These are phyloP conservation scores for Sophora flavescens DNA, from an alignment of 306 rosid species.

Conservation along the genomic window DNA sequence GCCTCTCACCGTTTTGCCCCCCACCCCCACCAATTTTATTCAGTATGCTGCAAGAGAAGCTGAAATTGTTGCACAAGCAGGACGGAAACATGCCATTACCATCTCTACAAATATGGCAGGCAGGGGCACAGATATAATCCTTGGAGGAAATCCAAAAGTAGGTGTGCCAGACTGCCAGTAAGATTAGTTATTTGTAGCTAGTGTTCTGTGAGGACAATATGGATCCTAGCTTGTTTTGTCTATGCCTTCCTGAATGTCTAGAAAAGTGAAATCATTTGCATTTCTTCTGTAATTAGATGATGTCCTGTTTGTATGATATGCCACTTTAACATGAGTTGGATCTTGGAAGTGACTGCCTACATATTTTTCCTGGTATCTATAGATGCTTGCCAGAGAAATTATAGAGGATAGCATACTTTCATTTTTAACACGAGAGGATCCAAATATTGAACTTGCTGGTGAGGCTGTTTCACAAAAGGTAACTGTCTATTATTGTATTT, in stretches of 20 bases:
- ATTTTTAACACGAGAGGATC: constrained; percentile 72
- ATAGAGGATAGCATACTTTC: constrained; percentile 85
- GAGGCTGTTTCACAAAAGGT: constrained; percentile 79
- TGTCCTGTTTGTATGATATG: constrained; percentile 32
- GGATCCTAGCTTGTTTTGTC: constrained; percentile 18
- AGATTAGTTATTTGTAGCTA: constrained; percentile 39
- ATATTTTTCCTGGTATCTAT: constrained; percentile 36
- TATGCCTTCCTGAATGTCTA: constrained; percentile 12
- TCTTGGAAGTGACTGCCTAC: constrained; percentile 24
- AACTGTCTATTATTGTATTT: constrained; percentile 26
- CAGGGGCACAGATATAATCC: constrained; percentile 98
- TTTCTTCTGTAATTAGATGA: constrained; percentile 33
- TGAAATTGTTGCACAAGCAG: constrained; percentile 95
- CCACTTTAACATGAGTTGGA: constrained; percentile 46
- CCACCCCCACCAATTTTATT: constrained; percentile 15
- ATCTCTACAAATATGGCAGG: constrained; percentile 99
- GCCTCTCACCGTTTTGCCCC: constrained; percentile 21
- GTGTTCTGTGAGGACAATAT: constrained; percentile 27
- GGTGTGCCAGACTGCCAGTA: constrained; percentile 36
- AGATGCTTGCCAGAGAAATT: constrained; percentile 97
- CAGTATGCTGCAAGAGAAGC: constrained; percentile 99
- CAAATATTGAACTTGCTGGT: constrained; percentile 66
- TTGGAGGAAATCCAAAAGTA: constrained; percentile 99
- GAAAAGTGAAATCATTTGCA: constrained; percentile 32
- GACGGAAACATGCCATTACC: constrained; percentile 91